Evolutionary conservation across 139 green algal species (phyloP).

Genomic region (Asterochloris erici): DNA sequence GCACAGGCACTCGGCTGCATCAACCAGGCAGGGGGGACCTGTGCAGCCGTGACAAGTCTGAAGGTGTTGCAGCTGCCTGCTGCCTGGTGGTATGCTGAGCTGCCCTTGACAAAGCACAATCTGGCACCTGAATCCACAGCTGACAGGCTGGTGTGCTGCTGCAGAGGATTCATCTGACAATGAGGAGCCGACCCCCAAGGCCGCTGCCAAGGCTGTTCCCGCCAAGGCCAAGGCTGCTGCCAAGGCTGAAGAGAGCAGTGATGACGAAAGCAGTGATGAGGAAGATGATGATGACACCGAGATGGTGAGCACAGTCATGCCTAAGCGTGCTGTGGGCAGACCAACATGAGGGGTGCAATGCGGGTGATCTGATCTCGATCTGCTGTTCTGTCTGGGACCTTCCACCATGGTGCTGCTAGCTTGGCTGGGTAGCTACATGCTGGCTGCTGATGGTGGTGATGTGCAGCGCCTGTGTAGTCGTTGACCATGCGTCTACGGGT

Average conservation of each 20-base stretch:
- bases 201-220: constrained; percentile 9
- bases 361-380: too few species aligned
- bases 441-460: too few species aligned
- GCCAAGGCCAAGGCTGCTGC: background rate
- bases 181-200: constrained; percentile 17
- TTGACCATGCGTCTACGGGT: background rate
- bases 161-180: background rate
- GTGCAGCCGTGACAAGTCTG: background rate
- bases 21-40: background rate
- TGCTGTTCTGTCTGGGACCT: too few species aligned
- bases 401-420: background rate
- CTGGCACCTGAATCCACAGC: too few species aligned
- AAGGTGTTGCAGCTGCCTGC: background rate
- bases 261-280: background rate
- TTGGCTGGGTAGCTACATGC: too few species aligned
- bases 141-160: too few species aligned
- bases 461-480: background rate
- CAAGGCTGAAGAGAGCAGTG: background rate
- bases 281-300: background rate
- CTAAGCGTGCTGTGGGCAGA: background rate
- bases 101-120: too few species aligned
- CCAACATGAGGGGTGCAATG: background rate
- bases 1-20: constrained; percentile 4
- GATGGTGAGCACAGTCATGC: background rate
- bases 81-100: too few species aligned